Evolutionary conservation across 495 filamentous ascomycete species (phyloP).

Genomic region (Friedmanniomyces simplex): DNA sequence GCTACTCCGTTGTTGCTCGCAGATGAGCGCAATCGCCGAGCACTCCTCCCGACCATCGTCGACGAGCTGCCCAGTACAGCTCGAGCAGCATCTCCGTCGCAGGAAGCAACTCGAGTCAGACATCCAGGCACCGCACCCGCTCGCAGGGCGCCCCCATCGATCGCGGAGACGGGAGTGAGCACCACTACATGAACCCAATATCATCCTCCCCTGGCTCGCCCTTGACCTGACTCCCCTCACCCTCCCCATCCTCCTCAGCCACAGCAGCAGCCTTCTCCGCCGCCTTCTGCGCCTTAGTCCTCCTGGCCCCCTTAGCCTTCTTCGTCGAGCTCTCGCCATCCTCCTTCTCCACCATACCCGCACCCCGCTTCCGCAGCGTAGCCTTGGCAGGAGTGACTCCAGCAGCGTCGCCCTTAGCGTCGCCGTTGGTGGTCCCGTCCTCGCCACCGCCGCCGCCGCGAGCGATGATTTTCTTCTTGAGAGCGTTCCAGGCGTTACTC

Average conservation of each 20-base stretch:
- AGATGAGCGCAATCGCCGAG: too few species aligned
- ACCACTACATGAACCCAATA: neutral
- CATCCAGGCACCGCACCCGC: neutral
- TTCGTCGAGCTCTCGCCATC: neutral
- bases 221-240: neutral
- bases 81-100: too few species aligned
- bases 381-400: slow-evolving; percentile 6
- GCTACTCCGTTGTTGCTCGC: too few species aligned
- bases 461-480: slow-evolving; percentile 32
- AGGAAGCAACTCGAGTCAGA: too few species aligned
- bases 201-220: slow-evolving; percentile 18
- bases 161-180: neutral
- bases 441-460: neutral
- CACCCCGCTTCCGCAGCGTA: slow-evolving; percentile 1
- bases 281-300: slow-evolving; percentile 3
- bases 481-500: slow-evolving; percentile 41
- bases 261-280: neutral
- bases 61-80: too few species aligned
- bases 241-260: slow-evolving; percentile 4
- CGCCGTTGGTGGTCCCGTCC: neutral
- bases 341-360: neutral
- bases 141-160: neutral
- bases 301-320: neutral
- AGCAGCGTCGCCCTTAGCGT: neutral
- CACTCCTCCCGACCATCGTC: too few species aligned